A percentile compares a stretch with the other conserved stretches of the same genome.
Conservation (phyloP, 2,329 filamentous ascomycete genomes). For the Periconia sp. region DNA sequence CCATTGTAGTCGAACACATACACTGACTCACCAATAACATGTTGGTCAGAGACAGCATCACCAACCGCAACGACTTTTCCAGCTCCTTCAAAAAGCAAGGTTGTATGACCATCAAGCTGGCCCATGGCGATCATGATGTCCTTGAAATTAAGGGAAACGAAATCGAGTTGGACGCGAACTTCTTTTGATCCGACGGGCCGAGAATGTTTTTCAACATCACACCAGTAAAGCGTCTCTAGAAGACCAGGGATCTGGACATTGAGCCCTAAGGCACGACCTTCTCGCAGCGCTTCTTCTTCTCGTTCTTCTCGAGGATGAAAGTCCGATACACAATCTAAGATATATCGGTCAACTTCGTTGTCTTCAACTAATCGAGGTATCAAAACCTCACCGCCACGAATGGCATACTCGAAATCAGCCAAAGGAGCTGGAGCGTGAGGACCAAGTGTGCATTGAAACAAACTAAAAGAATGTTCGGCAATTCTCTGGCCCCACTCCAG, state of each 20-base stretch:
- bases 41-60: conserved; percentile 4
- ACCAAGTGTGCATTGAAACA: not conserved
- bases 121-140: conserved; percentile 14
- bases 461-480: not conserved
- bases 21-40: not conserved
- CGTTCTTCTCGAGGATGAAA: not conserved
- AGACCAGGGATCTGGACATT: not conserved
- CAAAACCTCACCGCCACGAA: not conserved
- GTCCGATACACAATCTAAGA: not conserved
- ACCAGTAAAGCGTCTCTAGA: not conserved
- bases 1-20: not conserved
- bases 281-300: not conserved
- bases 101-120: not conserved
- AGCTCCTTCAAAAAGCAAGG: not conserved
- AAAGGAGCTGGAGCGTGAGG: not conserved
- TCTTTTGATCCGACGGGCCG: not conserved
- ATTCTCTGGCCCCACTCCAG: not conserved
- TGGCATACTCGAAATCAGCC: not conserved
- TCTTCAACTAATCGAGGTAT: not conserved
- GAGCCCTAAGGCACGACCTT: not conserved
- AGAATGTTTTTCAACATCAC: conserved; percentile 11
- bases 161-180: conserved; percentile 13
- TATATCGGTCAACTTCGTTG: not conserved
- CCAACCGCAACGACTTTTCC: not conserved
- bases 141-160: conserved; percentile 18